Conservation (phyloP, 176 grass and related monocot species). For the Paspalum vaginatum region DNA sequence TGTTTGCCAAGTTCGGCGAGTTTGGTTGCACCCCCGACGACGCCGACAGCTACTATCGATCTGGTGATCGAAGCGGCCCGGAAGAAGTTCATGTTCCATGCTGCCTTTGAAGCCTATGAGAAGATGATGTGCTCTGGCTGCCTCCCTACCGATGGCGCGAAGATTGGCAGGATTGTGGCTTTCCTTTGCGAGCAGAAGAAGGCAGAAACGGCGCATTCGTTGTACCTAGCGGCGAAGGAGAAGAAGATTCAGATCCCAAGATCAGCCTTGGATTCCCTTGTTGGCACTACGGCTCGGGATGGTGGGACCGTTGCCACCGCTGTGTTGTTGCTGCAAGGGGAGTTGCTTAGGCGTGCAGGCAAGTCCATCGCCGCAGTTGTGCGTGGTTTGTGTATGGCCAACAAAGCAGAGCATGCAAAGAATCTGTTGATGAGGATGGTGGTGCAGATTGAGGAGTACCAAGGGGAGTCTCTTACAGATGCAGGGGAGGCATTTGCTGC, state of each 20-base stretch:
- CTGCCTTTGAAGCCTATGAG: slow-evolving; percentile 66
- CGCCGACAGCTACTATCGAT: too few species aligned
- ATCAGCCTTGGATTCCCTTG: slow-evolving; percentile 57
- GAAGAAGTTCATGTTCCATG: too few species aligned
- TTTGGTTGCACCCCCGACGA: too few species aligned
- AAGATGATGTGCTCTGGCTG: slow-evolving; percentile 78
- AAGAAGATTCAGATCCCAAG: slow-evolving; percentile 57
- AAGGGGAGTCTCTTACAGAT: too few species aligned
- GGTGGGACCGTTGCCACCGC: slow-evolving; percentile 63
- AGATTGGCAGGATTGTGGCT: slow-evolving; percentile 50
- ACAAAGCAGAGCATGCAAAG: slow-evolving; percentile 52
- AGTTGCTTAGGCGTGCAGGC: slow-evolving; percentile 68
- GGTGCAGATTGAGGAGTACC: too few species aligned
- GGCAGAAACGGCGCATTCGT: slow-evolving; percentile 58
- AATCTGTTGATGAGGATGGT: slow-evolving; percentile 62
- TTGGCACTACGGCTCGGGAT: slow-evolving; percentile 57
- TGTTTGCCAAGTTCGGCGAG: too few species aligned
- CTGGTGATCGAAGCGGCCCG: too few species aligned
- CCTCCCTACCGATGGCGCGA: slow-evolving; percentile 75
- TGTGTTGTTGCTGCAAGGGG: slow-evolving; percentile 62
- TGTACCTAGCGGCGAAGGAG: slow-evolving; percentile 68
- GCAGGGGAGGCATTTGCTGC: too few species aligned
- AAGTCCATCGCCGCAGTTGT: slow-evolving; percentile 63
- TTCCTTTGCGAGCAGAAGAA: slow-evolving; percentile 73
- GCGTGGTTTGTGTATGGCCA: slow-evolving; percentile 71